Evolutionary conservation across 371 early-diverging fungal genomes (phyloP).

Genomic region (Mortierella sp.): DNA sequence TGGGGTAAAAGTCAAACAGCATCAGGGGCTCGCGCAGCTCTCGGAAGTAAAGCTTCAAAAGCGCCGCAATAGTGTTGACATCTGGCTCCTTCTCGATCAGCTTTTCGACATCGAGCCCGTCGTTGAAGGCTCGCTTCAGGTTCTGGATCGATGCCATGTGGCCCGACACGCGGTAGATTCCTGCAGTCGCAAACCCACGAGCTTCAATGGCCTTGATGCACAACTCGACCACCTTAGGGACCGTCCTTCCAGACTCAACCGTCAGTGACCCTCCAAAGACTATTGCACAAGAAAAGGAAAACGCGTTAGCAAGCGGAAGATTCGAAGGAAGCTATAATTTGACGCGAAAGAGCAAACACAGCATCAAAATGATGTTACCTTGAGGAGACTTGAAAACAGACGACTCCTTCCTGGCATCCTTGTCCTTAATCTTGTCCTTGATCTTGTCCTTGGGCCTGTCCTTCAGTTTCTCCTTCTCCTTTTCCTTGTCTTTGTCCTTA

Average conservation of each 20-base stretch:
- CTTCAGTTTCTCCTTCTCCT: conserved; percentile 31
- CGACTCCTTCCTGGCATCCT: conserved; percentile 15
- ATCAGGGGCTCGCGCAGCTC: conserved; percentile 85
- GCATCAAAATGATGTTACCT: background rate
- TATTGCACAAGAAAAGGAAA: conserved; percentile 23
- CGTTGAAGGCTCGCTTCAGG: conserved; percentile 71
- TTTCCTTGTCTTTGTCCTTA: conserved; percentile 44
- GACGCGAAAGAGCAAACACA: background rate
- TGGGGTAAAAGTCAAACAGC: conserved; percentile 83
- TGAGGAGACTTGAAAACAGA: background rate
- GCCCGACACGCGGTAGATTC: conserved; percentile 89
- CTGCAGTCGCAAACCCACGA: conserved; percentile 71
- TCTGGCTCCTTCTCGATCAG: conserved; percentile 73
- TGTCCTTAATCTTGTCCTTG: conserved; percentile 39
- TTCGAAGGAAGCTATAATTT: background rate
- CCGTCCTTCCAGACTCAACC: conserved; percentile 60
- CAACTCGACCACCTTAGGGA: conserved; percentile 74
- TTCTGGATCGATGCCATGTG: conserved; percentile 81
- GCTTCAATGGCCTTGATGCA: conserved; percentile 80
- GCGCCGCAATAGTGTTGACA: conserved; percentile 82
- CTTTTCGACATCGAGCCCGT: conserved; percentile 58
- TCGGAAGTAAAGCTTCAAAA: conserved; percentile 86
- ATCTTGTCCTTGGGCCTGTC: conserved; percentile 29
- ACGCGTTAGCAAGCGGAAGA: background rate
- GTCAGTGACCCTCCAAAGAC: conserved; percentile 79